Base-by-base conservation (phyloP, 2,329 filamentous ascomycete species). In the Colletotrichum sp. region DNA sequence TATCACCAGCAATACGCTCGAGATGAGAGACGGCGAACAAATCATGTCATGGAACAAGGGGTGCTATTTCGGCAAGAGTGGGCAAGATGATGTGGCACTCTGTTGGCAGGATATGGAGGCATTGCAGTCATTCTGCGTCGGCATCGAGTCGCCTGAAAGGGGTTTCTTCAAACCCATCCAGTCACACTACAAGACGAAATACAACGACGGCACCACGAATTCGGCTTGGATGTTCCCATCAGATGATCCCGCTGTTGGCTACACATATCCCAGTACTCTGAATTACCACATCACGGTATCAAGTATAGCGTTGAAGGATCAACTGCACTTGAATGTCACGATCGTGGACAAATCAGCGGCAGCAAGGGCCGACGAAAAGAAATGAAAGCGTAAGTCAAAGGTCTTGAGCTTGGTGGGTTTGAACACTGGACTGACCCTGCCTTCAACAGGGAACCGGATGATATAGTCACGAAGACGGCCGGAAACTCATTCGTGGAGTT, bases 71-170 rank as follows among this genome's bases (percentile, higher is more conserved):
- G 73, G 69, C 26, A 69, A 73, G 69, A 75, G 73, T 56, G 69
- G 73, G 1, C 18, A 24, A 8, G 73, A 75, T 34, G 24, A 75
- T 13, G 69, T 73, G 1, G 43, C 48, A 28, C 69, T 75, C 2
- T 75, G 73, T 14, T 75, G 73, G 73, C 69, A 73, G 52, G 73
- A 75, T 32, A 73, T 73, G 73, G 63, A 73, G 21, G 73, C 69
- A 21, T 14, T 75, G 4, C 69, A 73, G 28, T 63, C 56, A n/a
- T 75, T 75, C 14, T 75, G 73, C 58, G 16, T 75, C 34, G 69
- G 73, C 58, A 48, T 75, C 14, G 69, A 75, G 56, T 75, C 73
- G 21, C 73, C 73, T 13, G 73, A 75, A 9, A 64, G 73, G 8
- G 73, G 73, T 0, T 75, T 75, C 28, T 75, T 68, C 56, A 64